phyloP scores from a whole-genome alignment of 1,139 yeast species.

The Zygosaccharomyces sapae region DNA sequence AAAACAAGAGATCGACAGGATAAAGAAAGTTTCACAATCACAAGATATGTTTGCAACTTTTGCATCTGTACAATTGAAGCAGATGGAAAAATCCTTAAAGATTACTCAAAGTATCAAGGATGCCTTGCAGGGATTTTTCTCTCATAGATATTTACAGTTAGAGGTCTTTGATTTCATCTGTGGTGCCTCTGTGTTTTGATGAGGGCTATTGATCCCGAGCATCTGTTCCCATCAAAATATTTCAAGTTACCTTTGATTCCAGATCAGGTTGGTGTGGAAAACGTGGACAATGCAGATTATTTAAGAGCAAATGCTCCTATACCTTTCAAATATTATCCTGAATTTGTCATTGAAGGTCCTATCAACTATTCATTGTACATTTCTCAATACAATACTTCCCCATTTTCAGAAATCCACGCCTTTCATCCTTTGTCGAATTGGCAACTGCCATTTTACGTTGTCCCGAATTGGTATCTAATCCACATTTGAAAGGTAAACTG shows the following conservation, averaged over 20 bases:
- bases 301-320: conserved; percentile 59
- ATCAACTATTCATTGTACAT: conserved; percentile 67
- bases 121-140: conserved; percentile 57
- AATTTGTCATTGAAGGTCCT: conserved; percentile 76
- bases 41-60: conserved; percentile 35
- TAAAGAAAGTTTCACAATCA: conserved; percentile 36
- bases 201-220: conserved; percentile 67
- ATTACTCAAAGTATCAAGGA: conserved; percentile 45
- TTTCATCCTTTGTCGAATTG: conserved; percentile 64
- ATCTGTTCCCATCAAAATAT: conserved; percentile 53
- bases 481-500: conserved; percentile 82
- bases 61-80: conserved; percentile 43
- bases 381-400: conserved; percentile 60
- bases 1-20: conserved; percentile 48
- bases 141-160: conserved; percentile 50
- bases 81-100: conserved; percentile 43
- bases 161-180: conserved; percentile 72
- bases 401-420: conserved; percentile 49
- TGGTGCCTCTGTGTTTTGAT: conserved; percentile 73
- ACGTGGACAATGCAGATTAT: conserved; percentile 68
- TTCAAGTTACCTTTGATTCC: conserved; percentile 60
- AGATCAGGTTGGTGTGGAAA: conserved; percentile 49
- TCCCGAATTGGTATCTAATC: conserved; percentile 83
- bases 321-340: conserved; percentile 87
- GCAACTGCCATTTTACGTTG: conserved; percentile 72